A percentile compares a stretch with the other conserved stretches of the same genome.
Conservation (phyloP, 2,329 filamentous ascomycete genomes). For the Fusarium citri region DNA sequence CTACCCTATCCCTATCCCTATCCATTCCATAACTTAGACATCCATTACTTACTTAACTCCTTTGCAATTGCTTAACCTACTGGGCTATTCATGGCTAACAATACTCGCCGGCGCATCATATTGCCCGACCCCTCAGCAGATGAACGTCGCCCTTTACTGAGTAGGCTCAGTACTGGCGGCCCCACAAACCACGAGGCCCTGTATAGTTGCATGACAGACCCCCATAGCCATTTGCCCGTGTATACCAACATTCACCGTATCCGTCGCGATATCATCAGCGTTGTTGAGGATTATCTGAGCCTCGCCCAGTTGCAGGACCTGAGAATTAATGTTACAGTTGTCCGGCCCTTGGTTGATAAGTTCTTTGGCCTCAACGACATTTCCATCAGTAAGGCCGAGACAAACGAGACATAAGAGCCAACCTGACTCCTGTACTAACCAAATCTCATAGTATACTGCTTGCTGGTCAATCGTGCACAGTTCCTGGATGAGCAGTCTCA, state of each 20-base stretch:
- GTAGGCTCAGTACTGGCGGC: constrained; percentile 47
- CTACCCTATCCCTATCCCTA: background rate
- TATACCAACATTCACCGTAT: constrained; percentile 83
- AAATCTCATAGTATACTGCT: constrained; percentile 73
- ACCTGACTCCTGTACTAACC: constrained; percentile 13
- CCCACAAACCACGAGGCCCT: constrained; percentile 51
- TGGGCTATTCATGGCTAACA: constrained; percentile 40
- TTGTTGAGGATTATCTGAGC: constrained; percentile 73
- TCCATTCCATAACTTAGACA: constrained; percentile 1
- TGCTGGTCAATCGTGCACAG: constrained; percentile 83
- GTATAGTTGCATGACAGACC: constrained; percentile 67
- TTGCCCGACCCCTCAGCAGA: constrained; percentile 46
- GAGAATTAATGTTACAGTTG: constrained; percentile 82
- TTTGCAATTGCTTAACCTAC: background rate
- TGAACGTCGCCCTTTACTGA: constrained; percentile 53
- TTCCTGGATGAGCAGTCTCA: constrained; percentile 83
- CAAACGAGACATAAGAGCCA: background rate
- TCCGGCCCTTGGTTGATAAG: constrained; percentile 85
- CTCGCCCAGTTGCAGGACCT: constrained; percentile 83
- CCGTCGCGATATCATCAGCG: constrained; percentile 70
- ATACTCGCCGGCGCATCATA: constrained; percentile 48
- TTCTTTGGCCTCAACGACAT: constrained; percentile 83
- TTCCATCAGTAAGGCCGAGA: constrained; percentile 70
- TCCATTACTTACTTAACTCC: background rate
- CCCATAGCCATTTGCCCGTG: constrained; percentile 73